Percentiles rank a stretch among this genome's conserved stretches.
Evolutionary conservation across 2,329 filamentous ascomycete species (phyloP).

Genomic region (Tolypocladium album): DNA sequence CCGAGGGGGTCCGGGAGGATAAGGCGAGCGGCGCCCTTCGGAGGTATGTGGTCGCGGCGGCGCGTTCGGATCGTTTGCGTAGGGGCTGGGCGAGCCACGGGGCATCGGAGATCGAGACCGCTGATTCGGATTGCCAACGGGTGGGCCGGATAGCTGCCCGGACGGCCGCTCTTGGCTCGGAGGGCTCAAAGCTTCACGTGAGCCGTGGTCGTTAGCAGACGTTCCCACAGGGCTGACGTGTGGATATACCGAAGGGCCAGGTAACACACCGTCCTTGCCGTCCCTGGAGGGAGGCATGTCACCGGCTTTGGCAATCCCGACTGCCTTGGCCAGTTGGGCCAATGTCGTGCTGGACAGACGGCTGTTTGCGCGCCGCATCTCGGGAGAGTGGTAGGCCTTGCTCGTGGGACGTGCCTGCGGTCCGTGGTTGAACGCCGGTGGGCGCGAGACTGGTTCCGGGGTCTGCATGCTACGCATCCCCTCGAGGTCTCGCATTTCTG

Average conservation of each 20-base stretch:
- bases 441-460: slow-evolving; percentile 65
- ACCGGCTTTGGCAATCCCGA: slow-evolving; percentile 35
- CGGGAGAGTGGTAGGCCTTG: slow-evolving; percentile 61
- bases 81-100: slow-evolving; percentile 19
- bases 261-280: slow-evolving; percentile 20
- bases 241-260: slow-evolving; percentile 39
- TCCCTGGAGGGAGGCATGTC: slow-evolving; percentile 18
- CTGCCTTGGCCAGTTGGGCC: slow-evolving; percentile 65
- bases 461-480: slow-evolving; percentile 47
- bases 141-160: slow-evolving; percentile 28
- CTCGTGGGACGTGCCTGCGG: slow-evolving; percentile 59
- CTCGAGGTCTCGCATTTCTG: slow-evolving; percentile 39
- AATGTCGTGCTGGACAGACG: slow-evolving; percentile 76
- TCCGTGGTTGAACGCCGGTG: slow-evolving; percentile 70
- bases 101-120: slow-evolving; percentile 34
- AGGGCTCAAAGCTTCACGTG: slow-evolving; percentile 40
- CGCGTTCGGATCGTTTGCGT: slow-evolving; percentile 19
- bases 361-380: slow-evolving; percentile 70
- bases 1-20: slow-evolving; percentile 16
- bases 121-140: slow-evolving; percentile 27
- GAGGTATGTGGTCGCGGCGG: slow-evolving; percentile 17
- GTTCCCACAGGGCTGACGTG: slow-evolving; percentile 38
- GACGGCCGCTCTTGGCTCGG: slow-evolving; percentile 22
- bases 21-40: slow-evolving; percentile 19
- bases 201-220: slow-evolving; percentile 42